These are phyloP conservation scores for Astraeus odoratus DNA, from an alignment of 768 basidiomycete species.

Conservation along the genomic window DNA sequence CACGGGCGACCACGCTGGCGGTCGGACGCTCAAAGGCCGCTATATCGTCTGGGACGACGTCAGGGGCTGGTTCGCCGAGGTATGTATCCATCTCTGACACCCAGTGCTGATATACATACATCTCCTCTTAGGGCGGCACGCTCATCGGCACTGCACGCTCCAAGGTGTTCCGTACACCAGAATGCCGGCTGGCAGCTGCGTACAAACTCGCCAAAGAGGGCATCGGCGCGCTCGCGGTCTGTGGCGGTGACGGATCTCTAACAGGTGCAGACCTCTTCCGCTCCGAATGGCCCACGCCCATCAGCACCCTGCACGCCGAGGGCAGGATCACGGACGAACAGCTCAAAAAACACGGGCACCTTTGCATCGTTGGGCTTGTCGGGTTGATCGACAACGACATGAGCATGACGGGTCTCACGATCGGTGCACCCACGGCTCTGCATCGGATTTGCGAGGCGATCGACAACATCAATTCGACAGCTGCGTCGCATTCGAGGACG, in stretches of 20 bases:
- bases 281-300: conserved; percentile 87
- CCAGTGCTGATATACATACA: too few species aligned
- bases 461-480: conserved; percentile 97
- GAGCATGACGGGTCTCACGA: conserved; percentile 95
- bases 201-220: conserved; percentile 92
- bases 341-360: conserved; percentile 61
- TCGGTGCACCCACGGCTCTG: conserved; percentile 91
- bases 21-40: conserved; percentile 75
- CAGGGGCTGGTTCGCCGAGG: conserved; percentile 88
- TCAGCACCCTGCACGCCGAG: conserved; percentile 57
- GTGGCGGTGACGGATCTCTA: conserved; percentile 94
- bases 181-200: conserved; percentile 86
- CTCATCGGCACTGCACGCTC: conserved; percentile 93
- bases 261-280: conserved; percentile 95
- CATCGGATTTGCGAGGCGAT: conserved; percentile 97
- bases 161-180: conserved; percentile 71
- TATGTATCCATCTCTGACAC: too few species aligned
- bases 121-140: conserved; percentile 95
- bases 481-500: conserved; percentile 90
- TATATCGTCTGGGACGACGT: conserved; percentile 99
- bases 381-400: conserved; percentile 99
- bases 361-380: conserved; percentile 96
- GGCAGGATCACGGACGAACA: conserved; percentile 78
- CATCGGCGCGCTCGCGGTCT: conserved; percentile 94
- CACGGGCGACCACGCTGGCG: conserved; percentile 61